Conservation (phyloP, 805 yeast genomes). For the Candida sithepensis region DNA sequence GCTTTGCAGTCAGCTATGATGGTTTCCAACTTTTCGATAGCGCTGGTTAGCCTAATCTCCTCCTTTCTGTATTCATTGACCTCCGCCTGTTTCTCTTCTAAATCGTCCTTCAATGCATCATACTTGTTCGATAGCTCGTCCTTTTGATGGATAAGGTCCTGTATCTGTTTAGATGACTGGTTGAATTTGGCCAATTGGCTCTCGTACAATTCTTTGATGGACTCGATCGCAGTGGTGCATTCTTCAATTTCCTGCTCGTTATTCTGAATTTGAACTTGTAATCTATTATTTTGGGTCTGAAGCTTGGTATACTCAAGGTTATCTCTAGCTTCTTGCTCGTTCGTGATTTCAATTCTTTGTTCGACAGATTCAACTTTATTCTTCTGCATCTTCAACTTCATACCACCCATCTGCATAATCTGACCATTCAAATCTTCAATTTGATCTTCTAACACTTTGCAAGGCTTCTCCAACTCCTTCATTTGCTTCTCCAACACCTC, state of each 20-base stretch:
- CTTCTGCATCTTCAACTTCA: conserved; percentile 70
- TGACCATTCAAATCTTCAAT: conserved; percentile 65
- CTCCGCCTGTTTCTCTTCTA: conserved; percentile 37
- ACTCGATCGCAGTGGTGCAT: conserved; percentile 32
- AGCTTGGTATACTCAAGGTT: conserved; percentile 55
- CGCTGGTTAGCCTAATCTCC: conserved; percentile 64
- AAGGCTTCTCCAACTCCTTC: conserved; percentile 44
- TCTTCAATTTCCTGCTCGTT: conserved; percentile 44
- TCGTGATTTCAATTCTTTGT: conserved; percentile 60
- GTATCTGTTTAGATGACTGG: conserved; percentile 33
- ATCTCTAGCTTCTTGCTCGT: conserved; percentile 54
- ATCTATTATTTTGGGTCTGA: conserved; percentile 59
- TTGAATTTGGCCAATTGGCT: conserved; percentile 24
- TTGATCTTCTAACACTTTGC: conserved; percentile 50
- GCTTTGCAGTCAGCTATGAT: conserved; percentile 36
- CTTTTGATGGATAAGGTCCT: conserved; percentile 25
- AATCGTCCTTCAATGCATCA: conserved; percentile 39
- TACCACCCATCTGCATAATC: conserved; percentile 91
- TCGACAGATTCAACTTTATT: conserved; percentile 75
- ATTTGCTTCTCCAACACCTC: conserved; percentile 23
- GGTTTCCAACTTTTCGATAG: conserved; percentile 52
- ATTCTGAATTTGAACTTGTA: conserved; percentile 42
- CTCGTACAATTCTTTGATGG: conserved; percentile 29
- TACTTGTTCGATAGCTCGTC: conserved; percentile 39
- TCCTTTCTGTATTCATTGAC: conserved; percentile 57